phyloP scores from a whole-genome alignment of 805 yeast species.

The Zygoascus biomembranicola region DNA sequence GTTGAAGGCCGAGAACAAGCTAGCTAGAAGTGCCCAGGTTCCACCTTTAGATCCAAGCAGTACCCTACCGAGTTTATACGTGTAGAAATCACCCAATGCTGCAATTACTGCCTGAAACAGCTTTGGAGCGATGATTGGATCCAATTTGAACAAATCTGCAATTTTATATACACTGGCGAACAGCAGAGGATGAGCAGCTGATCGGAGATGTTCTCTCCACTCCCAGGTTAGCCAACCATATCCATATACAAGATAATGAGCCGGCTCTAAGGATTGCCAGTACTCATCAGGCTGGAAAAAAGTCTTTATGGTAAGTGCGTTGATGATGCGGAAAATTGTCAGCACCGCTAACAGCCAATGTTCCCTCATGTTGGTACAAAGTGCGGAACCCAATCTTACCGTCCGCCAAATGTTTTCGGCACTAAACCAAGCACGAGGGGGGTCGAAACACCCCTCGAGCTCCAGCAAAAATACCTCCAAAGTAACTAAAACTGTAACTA shows the following conservation, averaged over 20 bases:
- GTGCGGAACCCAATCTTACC: background rate
- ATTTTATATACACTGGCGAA: slow-evolving; percentile 43
- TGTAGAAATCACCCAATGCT: slow-evolving; percentile 58
- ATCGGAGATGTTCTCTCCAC: slow-evolving; percentile 69
- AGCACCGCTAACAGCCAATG: background rate
- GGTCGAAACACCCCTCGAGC: background rate
- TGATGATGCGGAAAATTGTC: slow-evolving; percentile 43
- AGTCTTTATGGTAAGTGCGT: slow-evolving; percentile 57
- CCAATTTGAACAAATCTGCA: slow-evolving; percentile 28
- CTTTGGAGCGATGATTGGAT: slow-evolving; percentile 48
- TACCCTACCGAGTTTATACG: slow-evolving; percentile 40
- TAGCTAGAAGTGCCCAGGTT: slow-evolving; percentile 36
- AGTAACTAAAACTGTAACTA: background rate
- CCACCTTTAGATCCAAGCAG: slow-evolving; percentile 19
- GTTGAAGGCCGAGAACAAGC: slow-evolving; percentile 65
- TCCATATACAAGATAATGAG: slow-evolving; percentile 65
- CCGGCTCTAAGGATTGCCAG: slow-evolving; percentile 91
- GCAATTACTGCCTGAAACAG: slow-evolving; percentile 61
- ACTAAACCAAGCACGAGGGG: background rate
- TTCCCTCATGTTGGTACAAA: background rate
- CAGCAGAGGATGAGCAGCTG: slow-evolving; percentile 70
- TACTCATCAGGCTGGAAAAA: slow-evolving; percentile 96
- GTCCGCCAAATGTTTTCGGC: background rate
- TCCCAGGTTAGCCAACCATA: slow-evolving; percentile 93
- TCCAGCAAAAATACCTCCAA: background rate